Percentiles rank a stretch among this genome's conserved stretches.
These are phyloP conservation scores for Manihot esculenta DNA, from an alignment of 441 rosid genomes.

Conservation along the genomic window DNA sequence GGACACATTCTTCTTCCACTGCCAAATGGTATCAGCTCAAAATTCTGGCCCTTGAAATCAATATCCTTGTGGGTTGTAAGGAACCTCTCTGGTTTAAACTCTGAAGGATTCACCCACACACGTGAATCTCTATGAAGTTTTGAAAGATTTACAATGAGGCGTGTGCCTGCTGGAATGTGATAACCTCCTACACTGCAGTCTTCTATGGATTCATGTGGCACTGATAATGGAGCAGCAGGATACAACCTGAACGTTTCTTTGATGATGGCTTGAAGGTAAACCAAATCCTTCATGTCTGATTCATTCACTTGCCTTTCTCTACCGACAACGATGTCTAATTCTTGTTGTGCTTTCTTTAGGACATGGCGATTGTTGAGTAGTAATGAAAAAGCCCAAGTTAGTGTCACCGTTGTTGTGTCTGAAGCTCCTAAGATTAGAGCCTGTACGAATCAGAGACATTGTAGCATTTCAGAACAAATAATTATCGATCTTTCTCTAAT, in stretches of 20 bases:
- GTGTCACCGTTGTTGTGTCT: conserved; percentile 42
- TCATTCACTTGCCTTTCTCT: conserved; percentile 43
- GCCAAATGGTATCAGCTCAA: conserved; percentile 39
- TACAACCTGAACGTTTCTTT: conserved; percentile 51
- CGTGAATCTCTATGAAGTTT: conserved; percentile 46
- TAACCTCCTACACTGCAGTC: conserved; percentile 50
- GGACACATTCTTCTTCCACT: conserved; percentile 40
- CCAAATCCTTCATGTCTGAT: conserved; percentile 42
- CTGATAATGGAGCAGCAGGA: conserved; percentile 46
- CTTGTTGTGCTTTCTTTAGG: conserved; percentile 46
- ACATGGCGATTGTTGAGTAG: conserved; percentile 34
- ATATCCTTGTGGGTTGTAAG: conserved; percentile 27
- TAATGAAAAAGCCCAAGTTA: conserved; percentile 43
- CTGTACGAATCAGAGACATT: conserved; percentile 22
- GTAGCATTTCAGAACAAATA: neutral
- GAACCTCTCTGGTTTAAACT: conserved; percentile 45
- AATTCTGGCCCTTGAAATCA: conserved; percentile 34
- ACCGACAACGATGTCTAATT: conserved; percentile 50
- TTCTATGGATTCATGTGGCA: conserved; percentile 44
- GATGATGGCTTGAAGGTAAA: conserved; percentile 47
- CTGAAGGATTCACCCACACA: conserved; percentile 37
- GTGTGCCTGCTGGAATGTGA: conserved; percentile 38
- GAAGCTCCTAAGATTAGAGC: conserved; percentile 45
- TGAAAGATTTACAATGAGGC: conserved; percentile 44
- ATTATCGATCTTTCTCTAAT: neutral